Base-by-base conservation (phyloP, 2,329 filamentous ascomycete genomes). In the Claviceps sp. region DNA sequence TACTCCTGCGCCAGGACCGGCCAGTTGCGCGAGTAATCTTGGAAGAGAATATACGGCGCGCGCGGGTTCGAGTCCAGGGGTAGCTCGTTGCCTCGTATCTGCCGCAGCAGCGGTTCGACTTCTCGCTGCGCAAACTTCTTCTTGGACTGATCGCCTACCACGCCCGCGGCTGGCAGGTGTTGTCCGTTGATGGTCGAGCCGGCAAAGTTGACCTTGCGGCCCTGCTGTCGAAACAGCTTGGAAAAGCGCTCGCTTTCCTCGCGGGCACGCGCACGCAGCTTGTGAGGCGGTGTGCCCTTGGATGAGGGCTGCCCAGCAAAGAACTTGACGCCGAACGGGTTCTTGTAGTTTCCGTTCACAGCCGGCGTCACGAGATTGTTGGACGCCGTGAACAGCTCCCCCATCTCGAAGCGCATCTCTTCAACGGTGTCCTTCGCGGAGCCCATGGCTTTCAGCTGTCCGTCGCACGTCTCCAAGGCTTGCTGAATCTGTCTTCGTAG, bases 341-440 rank as follows among this genome's bases (percentile, higher is more conserved):
- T 76, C 66, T 77, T 77, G 69, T 77, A 77, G 63, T 74, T 75
- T 48, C 74, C 74, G 50, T 76, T 73, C 26, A 76, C 72, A 41
- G 74, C 73, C 3, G 74, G 74, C 1, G 72, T 75, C 40, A 76
- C 72, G n/a, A 77, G 68, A 50, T 76, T 74, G 63, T 75, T 75
- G 36, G 72, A 76, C 0, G 69, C 66, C 0, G 73, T 75, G 54
- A 76, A 77, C 5, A 77, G 66, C 57, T 77, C 74, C 45, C 74
- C 73, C 59, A 77, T 74, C 60, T 77, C 72, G 54, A 75, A 68
- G 14, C 73, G 67, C 74, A 77, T 76, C 64, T 77, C 74, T 54
- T 74, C 71, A 1, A 75, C 67, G 0, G 73, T 76, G 56, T 76
- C 74, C 53, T 73, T 74, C 53, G 72, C 74, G 1, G 68, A 65